A percentile compares a stretch with the other conserved stretches of the same genome.
Evolutionary conservation across 2,329 filamentous ascomycete species (phyloP).

Genomic region (Lachnellula occidentalis): DNA sequence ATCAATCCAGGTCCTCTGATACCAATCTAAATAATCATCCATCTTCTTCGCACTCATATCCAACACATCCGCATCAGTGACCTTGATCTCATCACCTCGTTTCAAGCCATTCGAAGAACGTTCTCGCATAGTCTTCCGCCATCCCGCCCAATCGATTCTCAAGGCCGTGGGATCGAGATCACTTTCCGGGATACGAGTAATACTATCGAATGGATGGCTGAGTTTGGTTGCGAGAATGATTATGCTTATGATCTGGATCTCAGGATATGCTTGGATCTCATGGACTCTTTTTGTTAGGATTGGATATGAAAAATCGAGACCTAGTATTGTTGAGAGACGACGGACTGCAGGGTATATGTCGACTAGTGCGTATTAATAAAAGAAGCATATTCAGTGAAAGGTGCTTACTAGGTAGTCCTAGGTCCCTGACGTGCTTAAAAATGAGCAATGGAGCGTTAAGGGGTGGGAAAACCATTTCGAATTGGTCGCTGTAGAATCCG

Average conservation of each 20-base stretch:
- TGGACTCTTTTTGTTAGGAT: constrained; percentile 38
- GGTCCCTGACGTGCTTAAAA: constrained; percentile 62
- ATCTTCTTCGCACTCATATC: constrained; percentile 56
- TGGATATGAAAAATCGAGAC: constrained; percentile 54
- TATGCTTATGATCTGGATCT: constrained; percentile 65
- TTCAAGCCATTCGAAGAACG: constrained; percentile 27
- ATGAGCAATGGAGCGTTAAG: constrained; percentile 66
- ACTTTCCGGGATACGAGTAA: constrained; percentile 44
- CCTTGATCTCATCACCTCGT: constrained; percentile 43
- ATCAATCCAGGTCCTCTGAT: constrained; percentile 59
- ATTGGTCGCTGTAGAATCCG: constrained; percentile 59
- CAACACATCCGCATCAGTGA: constrained; percentile 58
- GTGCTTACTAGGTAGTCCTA: constrained; percentile 66
- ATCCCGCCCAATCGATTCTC: constrained; percentile 67
- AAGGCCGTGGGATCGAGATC: constrained; percentile 51
- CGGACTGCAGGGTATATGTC: constrained; percentile 58
- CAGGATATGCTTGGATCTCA: constrained; percentile 59
- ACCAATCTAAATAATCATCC: constrained; percentile 77
- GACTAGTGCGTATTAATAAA: constrained; percentile 39
- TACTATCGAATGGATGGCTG: constrained; percentile 66
- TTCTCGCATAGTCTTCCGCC: constrained; percentile 49
- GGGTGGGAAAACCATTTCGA: constrained; percentile 65
- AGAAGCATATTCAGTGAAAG: neutral
- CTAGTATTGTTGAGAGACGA: constrained; percentile 38
- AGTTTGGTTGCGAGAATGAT: constrained; percentile 75